These are phyloP conservation scores for Alnus rubra DNA, from an alignment of 306 rosid genomes.

Conservation along the genomic window DNA sequence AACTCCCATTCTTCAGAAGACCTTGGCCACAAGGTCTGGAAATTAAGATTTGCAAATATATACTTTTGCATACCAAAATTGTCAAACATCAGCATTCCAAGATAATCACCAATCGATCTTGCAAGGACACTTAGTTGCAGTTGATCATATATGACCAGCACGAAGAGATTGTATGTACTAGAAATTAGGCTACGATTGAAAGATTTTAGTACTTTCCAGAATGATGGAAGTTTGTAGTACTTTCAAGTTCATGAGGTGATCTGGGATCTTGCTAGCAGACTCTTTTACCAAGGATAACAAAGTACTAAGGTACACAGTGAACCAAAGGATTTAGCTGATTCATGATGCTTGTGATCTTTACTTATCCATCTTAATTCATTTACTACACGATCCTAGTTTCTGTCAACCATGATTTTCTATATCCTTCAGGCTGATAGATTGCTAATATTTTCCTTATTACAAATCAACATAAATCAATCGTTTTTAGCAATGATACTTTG, in stretches of 20 bases:
- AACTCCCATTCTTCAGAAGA: too few species aligned
- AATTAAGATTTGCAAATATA: too few species aligned
- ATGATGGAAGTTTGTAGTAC: not conserved
- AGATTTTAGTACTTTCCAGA: not conserved
- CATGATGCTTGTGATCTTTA: not conserved
- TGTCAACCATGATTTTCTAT: not conserved
- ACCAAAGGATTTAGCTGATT: not conserved
- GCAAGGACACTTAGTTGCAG: too few species aligned
- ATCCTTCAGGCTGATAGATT: not conserved
- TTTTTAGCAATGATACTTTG: not conserved
- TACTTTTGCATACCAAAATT: too few species aligned
- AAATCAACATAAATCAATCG: not conserved
- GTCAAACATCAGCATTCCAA: too few species aligned
- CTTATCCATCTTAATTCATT: not conserved
- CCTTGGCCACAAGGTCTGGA: too few species aligned
- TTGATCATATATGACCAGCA: too few species aligned
- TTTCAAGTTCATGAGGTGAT: not conserved
- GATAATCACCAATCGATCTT: too few species aligned
- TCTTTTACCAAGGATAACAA: not conserved
- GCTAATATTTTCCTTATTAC: not conserved
- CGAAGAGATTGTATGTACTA: not conserved
- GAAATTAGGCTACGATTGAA: not conserved
- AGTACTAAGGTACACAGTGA: not conserved
- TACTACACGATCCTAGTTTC: not conserved
- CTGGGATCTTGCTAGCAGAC: not conserved